phyloP scores from a whole-genome alignment of 257 asterid genomes.

The Primulina tabacum region DNA sequence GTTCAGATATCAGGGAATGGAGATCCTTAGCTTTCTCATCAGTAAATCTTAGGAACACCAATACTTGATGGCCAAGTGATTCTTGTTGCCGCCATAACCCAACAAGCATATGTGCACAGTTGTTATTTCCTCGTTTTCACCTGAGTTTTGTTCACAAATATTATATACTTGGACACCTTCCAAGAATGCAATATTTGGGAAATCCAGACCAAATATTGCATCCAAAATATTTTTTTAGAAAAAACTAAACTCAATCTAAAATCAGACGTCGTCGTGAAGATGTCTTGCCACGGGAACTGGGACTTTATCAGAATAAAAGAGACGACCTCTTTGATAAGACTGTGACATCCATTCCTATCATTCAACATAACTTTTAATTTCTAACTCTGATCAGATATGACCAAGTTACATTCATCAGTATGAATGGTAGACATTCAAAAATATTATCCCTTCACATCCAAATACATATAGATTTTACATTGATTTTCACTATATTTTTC shows the following conservation, averaged over 20 bases:
- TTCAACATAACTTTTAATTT: background rate
- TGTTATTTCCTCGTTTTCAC: conserved; percentile 50
- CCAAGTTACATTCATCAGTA: background rate
- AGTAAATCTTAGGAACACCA: conserved; percentile 46
- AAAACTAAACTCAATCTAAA: no score
- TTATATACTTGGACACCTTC: background rate
- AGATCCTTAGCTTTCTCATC: conserved; percentile 61
- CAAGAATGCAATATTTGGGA: background rate
- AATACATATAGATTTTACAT: no score
- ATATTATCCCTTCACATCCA: background rate
- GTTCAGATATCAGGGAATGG: conserved; percentile 41
- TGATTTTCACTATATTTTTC: background rate
- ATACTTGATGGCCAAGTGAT: conserved; percentile 52
- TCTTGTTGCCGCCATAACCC: conserved; percentile 70
- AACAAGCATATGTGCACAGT: conserved; percentile 48
- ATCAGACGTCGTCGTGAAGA: background rate
- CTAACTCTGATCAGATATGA: background rate
- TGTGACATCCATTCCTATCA: background rate
- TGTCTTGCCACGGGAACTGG: background rate
- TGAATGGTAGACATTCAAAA: background rate
- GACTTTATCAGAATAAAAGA: background rate
- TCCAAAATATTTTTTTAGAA: background rate
- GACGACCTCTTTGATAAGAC: background rate
- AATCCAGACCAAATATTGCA: background rate
- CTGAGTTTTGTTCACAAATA: conserved; percentile 30